Conservation (phyloP, 2,329 filamentous ascomycete genomes). For the Drechslerella stenobrocha region DNA sequence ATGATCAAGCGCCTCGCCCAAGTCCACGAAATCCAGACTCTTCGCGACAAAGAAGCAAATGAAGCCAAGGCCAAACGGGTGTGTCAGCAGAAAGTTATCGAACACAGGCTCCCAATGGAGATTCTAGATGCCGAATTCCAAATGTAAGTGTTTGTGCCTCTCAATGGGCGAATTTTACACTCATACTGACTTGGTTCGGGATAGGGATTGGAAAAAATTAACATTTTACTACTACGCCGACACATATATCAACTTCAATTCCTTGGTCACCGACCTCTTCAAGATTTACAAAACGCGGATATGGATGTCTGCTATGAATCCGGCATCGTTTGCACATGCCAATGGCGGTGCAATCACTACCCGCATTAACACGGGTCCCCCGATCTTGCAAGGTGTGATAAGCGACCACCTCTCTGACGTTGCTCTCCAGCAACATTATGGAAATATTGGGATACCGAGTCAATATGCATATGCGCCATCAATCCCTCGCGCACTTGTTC, state of each 20-base stretch:
- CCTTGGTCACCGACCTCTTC: slow-evolving; percentile 93
- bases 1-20: slow-evolving; percentile 95
- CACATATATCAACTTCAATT: slow-evolving; percentile 98
- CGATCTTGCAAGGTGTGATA: slow-evolving; percentile 43
- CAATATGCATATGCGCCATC: slow-evolving; percentile 45
- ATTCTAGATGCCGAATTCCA: slow-evolving; percentile 98
- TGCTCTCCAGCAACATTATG: slow-evolving; percentile 40
- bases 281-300: slow-evolving; percentile 99
- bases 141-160: slow-evolving; percentile 67
- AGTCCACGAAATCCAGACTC: slow-evolving; percentile 80
- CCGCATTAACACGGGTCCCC: slow-evolving; percentile 35
- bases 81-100: slow-evolving; percentile 93
- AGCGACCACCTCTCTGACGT: slow-evolving; percentile 44
- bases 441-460: slow-evolving; percentile 25
- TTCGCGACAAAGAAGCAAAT: slow-evolving; percentile 94
- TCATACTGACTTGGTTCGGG: slow-evolving; percentile 28
- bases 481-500: slow-evolving; percentile 41
- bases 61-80: slow-evolving; percentile 97
- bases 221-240: slow-evolving; percentile 99
- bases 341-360: slow-evolving; percentile 55
- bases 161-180: not conserved
- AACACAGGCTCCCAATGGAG: slow-evolving; percentile 95
- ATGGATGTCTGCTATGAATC: slow-evolving; percentile 99
- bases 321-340: slow-evolving; percentile 86
- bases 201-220: slow-evolving; percentile 96